These are phyloP conservation scores for Aspergillus novoparasiticus DNA, from an alignment of 2,329 filamentous ascomycete genomes.

Conservation along the genomic window DNA sequence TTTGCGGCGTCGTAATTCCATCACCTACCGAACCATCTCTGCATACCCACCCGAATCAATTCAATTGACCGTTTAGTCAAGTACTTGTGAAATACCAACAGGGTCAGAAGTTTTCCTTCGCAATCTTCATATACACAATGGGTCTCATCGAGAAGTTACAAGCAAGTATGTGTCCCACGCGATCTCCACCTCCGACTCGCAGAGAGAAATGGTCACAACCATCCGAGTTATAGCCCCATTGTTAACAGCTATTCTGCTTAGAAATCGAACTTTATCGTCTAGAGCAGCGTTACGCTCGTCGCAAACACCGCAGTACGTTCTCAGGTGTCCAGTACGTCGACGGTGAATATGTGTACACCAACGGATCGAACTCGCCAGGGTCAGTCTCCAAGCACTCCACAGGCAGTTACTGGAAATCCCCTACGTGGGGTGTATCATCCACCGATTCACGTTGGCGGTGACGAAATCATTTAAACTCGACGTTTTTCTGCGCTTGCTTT, in stretches of 20 bases:
- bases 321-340: constrained; percentile 90
- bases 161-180: constrained; percentile 45
- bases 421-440: constrained; percentile 30
- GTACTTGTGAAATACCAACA: background rate
- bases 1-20: background rate
- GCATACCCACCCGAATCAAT: background rate
- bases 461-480: constrained; percentile 13
- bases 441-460: constrained; percentile 33
- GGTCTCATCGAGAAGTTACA: constrained; percentile 55
- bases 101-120: background rate
- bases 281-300: constrained; percentile 91
- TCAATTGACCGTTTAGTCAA: background rate
- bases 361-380: constrained; percentile 38
- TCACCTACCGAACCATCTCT: background rate
- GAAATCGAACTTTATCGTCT: constrained; percentile 87
- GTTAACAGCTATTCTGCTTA: constrained; percentile 41
- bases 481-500: constrained; percentile 10
- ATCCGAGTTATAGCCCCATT: constrained; percentile 3
- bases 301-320: constrained; percentile 87
- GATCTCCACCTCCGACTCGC: background rate
- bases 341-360: constrained; percentile 85
- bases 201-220: background rate
- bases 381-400: constrained; percentile 44
- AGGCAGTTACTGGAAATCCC: constrained; percentile 35
- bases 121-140: constrained; percentile 38